phyloP scores from a whole-genome alignment of 805 yeast species.

The Wickerhamiella spandovensis region DNA sequence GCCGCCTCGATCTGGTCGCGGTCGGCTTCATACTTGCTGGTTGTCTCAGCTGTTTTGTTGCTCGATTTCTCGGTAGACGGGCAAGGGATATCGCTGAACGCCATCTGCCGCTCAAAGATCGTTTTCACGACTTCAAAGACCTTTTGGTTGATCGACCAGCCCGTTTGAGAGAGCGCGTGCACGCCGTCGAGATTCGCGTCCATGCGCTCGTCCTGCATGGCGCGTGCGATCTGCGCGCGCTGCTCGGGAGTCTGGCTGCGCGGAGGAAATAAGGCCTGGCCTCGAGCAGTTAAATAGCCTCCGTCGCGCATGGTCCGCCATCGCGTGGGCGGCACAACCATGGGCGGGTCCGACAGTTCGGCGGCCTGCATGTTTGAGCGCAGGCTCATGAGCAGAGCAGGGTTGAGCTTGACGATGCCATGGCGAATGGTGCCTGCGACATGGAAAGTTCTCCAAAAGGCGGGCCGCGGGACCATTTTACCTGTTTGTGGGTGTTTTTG shows the following conservation, averaged over 20 bases:
- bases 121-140: slow-evolving; percentile 50
- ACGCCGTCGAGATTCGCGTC: slow-evolving; percentile 54
- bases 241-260: slow-evolving; percentile 36
- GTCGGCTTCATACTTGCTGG: not conserved
- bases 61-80: slow-evolving; percentile 39
- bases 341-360: slow-evolving; percentile 65
- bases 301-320: slow-evolving; percentile 69
- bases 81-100: slow-evolving; percentile 38
- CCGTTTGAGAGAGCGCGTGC: slow-evolving; percentile 60
- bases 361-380: slow-evolving; percentile 48
- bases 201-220: slow-evolving; percentile 46
- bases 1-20: slow-evolving; percentile 45
- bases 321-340: slow-evolving; percentile 66
- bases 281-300: slow-evolving; percentile 36
- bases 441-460: slow-evolving; percentile 52
- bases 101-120: slow-evolving; percentile 66
- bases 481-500: slow-evolving; percentile 29
- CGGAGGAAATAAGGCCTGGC: not conserved
- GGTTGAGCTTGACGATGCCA: slow-evolving; percentile 72
- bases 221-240: slow-evolving; percentile 62
- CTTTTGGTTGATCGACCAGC: slow-evolving; percentile 72
- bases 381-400: slow-evolving; percentile 55
- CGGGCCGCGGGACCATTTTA: slow-evolving; percentile 35
- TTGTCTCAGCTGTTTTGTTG: slow-evolving; percentile 39
- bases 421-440: slow-evolving; percentile 44